Percentiles rank a stretch among this genome's conserved stretches.
Conservation (phyloP, 495 filamentous ascomycete species). For the Niebla homalea region DNA sequence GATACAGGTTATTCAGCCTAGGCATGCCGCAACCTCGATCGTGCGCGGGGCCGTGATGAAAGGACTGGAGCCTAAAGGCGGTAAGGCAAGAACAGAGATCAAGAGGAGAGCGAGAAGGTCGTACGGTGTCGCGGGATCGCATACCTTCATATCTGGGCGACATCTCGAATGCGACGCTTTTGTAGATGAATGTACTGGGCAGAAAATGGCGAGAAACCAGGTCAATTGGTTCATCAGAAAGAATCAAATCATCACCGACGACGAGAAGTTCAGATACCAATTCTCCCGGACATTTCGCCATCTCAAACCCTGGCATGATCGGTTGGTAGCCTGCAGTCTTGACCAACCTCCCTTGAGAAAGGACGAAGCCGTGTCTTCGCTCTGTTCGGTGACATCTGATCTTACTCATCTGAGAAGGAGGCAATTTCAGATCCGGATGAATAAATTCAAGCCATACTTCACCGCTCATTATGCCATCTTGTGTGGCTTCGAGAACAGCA, state of each 20-base stretch:
- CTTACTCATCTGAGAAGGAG: no score
- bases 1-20: background rate
- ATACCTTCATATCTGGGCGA: constrained; percentile 1
- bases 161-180: background rate
- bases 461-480: no score
- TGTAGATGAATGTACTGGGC: background rate
- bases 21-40: background rate
- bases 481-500: no score
- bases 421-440: no score
- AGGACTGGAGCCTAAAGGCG: background rate
- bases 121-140: background rate
- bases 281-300: background rate
- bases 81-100: background rate
- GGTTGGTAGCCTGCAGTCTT: background rate
- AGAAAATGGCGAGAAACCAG: constrained; percentile 8
- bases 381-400: no score
- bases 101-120: background rate
- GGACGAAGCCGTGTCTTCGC: no score
- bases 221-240: constrained; percentile 9
- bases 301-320: background rate
- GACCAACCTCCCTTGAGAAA: background rate
- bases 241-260: constrained; percentile 2
- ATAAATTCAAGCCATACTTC: no score
- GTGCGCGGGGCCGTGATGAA: constrained; percentile 1
- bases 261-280: constrained; percentile 1